Evolutionary conservation across 768 basidiomycete genomes (phyloP), one percentile per base, ranked within the genome.

Genomic region (Tephrocybe sp.): DNA sequence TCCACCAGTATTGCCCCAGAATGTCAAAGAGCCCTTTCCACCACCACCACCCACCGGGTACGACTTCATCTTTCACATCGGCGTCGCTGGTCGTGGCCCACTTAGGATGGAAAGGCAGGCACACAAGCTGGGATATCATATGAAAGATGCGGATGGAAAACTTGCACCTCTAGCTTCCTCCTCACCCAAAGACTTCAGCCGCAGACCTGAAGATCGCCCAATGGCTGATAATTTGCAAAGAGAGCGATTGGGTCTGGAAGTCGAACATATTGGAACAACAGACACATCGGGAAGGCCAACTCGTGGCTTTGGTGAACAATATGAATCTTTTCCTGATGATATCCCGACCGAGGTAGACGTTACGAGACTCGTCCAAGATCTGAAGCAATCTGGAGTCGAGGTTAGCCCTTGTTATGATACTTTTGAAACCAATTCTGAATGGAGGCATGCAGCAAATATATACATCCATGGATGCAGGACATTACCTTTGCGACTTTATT

Each of bases 401-500:
- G 80, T 80, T 47, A 30, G 73, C 62, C 12, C 40, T 33, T 39
- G 47, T 51, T 40, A 42, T 50, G 22, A 38, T 26, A 33, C 45
- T 39, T 22, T 35, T 20, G 19, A 23, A 20, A 35, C 42, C 6
- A 26, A 5, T 35, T 20, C 10, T 48, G 53, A 60, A 43, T 23
- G 14, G 49, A 38, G 52, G 43, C 52, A 45, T 43, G 43, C 59
- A 87, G 84, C 75, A 83, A 68, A 82, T 87, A 17, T 82, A 84
- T 62, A 76, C 83, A 16, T 88, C 87, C 2, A 78, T 84, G 75
- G 87, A 89, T 61, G 83, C 86, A 13, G 87, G 87, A 0, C 84
- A 86, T 62, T 90, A 83, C 64, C 67, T 89, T 10, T 87, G 84
- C 62, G 87, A 89, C 68, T 89, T 85, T 64, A 78, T 84, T 52